phyloP scores from a whole-genome alignment of 768 basidiomycete species.

The Leccinellum rugosiceps region DNA sequence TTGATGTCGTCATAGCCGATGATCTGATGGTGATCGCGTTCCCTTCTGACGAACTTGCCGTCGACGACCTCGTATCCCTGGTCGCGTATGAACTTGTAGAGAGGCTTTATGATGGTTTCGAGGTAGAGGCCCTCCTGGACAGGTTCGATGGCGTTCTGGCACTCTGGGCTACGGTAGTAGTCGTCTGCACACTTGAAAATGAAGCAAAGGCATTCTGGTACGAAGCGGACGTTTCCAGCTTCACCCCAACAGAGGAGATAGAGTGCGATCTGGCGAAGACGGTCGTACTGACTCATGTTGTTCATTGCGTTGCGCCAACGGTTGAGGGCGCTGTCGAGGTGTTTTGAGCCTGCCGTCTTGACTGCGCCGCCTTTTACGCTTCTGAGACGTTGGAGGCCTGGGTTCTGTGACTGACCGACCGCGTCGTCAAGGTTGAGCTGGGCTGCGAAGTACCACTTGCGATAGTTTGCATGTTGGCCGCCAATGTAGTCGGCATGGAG shows the following conservation, averaged over 20 bases:
- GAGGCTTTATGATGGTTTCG: slow-evolving; percentile 85
- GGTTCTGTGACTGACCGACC: slow-evolving; percentile 92
- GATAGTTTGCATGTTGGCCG: slow-evolving; percentile 97
- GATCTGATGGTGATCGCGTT: slow-evolving; percentile 92
- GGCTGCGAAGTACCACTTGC: slow-evolving; percentile 99
- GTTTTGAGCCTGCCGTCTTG: slow-evolving; percentile 61
- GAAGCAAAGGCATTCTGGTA: slow-evolving; percentile 96
- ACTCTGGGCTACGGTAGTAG: slow-evolving; percentile 97
- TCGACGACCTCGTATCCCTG: slow-evolving; percentile 96
- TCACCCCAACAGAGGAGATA: slow-evolving; percentile 99
- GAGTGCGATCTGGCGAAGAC: slow-evolving; percentile 92
- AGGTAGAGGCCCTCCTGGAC: slow-evolving; percentile 95
- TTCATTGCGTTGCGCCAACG: slow-evolving; percentile 99
- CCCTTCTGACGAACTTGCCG: slow-evolving; percentile 90
- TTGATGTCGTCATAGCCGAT: slow-evolving; percentile 99
- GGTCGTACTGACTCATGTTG: slow-evolving; percentile 98
- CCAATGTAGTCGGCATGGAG: slow-evolving; percentile 99
- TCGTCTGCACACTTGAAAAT: slow-evolving; percentile 99
- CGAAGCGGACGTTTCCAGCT: slow-evolving; percentile 94
- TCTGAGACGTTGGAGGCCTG: slow-evolving; percentile 84
- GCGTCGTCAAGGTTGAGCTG: slow-evolving; percentile 99
- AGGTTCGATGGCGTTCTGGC: slow-evolving; percentile 90
- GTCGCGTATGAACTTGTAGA: slow-evolving; percentile 95
- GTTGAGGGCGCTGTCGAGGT: slow-evolving; percentile 89
- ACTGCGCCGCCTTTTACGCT: slow-evolving; percentile 64